phyloP scores from a whole-genome alignment of 2,329 filamentous ascomycete species.

The Aspergillus awamori region DNA sequence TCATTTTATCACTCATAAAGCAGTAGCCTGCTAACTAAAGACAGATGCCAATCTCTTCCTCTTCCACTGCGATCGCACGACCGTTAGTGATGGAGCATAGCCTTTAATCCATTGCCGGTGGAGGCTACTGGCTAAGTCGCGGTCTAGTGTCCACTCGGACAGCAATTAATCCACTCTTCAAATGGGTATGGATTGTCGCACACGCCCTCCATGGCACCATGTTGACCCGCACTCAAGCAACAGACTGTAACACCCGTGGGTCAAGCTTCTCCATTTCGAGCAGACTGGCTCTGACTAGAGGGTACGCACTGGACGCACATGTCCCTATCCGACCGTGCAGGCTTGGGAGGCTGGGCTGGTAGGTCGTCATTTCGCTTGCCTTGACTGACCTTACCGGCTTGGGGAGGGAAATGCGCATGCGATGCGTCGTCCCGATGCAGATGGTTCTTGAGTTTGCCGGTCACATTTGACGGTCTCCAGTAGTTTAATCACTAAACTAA shows the following conservation, averaged over 20 bases:
- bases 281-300: background rate
- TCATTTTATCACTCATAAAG: background rate
- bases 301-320: background rate
- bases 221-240: constrained; percentile 3
- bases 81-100: background rate
- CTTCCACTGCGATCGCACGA: background rate
- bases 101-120: background rate
- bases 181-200: constrained; percentile 1
- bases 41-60: background rate
- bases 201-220: constrained; percentile 4
- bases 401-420: background rate
- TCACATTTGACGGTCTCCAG: constrained; percentile 1
- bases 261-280: background rate
- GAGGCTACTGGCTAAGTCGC: background rate
- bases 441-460: background rate
- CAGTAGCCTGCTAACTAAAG: background rate
- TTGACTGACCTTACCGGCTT: background rate
- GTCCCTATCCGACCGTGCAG: constrained; percentile 3
- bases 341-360: background rate
- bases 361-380: constrained; percentile 8
- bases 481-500: constrained; percentile 6
- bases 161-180: constrained; percentile 1
- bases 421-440: background rate
- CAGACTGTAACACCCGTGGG: background rate
- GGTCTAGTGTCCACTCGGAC: constrained; percentile 1